Conservation (phyloP, 805 yeast genomes). For the Candida caryicola region DNA sequence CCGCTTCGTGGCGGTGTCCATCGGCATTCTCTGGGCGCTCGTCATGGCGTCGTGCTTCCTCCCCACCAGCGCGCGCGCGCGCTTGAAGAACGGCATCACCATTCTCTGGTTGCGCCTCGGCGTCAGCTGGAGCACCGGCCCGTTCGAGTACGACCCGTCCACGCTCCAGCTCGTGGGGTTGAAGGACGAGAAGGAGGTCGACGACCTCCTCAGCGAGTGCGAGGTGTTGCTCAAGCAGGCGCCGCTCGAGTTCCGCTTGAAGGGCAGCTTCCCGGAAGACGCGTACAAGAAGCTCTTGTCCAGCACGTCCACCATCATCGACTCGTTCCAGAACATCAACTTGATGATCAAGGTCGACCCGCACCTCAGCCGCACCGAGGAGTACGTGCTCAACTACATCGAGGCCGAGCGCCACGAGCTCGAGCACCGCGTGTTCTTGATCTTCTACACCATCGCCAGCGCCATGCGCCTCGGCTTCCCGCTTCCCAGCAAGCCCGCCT, state of each 20-base stretch:
- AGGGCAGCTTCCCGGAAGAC: conserved; percentile 64
- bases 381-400: conserved; percentile 52
- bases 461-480: conserved; percentile 76
- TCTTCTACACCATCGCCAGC: conserved; percentile 76
- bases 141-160: conserved; percentile 45
- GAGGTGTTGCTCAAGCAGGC: conserved; percentile 64
- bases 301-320: conserved; percentile 63
- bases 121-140: conserved; percentile 75
- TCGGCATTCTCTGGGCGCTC: conserved; percentile 78
- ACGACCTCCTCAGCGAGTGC: conserved; percentile 57
- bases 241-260: conserved; percentile 69
- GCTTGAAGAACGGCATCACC: conserved; percentile 63
- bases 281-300: conserved; percentile 50
- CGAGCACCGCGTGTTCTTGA: conserved; percentile 67
- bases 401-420: conserved; percentile 62
- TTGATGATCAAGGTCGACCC: conserved; percentile 66
- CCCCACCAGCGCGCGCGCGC: conserved; percentile 73
- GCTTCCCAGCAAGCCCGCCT: conserved; percentile 71
- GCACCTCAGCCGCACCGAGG: conserved; percentile 49
- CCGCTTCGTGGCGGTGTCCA: conserved; percentile 65
- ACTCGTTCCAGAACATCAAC: conserved; percentile 71
- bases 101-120: conserved; percentile 79
- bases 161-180: conserved; percentile 37
- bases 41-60: conserved; percentile 60
- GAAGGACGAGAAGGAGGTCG: conserved; percentile 46